phyloP scores from a whole-genome alignment of 2,329 filamentous ascomycete species.

The Fusarium metavorans region DNA sequence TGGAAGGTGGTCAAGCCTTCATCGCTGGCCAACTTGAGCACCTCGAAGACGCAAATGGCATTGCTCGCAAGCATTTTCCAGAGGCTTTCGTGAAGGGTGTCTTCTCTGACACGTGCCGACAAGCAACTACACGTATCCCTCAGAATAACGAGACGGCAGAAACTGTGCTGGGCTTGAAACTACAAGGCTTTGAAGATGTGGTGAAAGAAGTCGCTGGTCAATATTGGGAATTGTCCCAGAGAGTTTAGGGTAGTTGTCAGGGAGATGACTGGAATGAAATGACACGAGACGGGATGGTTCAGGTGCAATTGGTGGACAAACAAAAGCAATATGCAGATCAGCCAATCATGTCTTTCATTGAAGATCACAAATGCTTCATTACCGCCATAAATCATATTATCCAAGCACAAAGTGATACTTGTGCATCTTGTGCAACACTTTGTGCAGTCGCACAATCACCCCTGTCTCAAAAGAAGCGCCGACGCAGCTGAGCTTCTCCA shows the following conservation, averaged over 20 bases:
- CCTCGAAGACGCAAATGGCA: not conserved
- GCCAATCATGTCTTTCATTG: not conserved
- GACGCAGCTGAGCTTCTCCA: conserved; percentile 34
- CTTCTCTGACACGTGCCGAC: not conserved
- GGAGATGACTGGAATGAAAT: not conserved
- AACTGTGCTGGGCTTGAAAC: not conserved
- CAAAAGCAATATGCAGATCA: not conserved
- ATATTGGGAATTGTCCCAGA: conserved; percentile 1
- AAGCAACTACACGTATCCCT: not conserved
- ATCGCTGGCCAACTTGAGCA: not conserved
- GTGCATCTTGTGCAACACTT: not conserved
- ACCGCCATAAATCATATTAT: not conserved
- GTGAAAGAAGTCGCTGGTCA: conserved; percentile 1
- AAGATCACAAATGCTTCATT: not conserved
- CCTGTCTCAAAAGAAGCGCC: conserved; percentile 9
- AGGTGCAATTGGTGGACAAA: not conserved
- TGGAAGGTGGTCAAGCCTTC: not conserved
- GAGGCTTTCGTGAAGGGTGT: not conserved
- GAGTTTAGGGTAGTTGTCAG: not conserved
- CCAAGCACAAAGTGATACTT: not conserved
- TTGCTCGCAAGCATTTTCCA: not conserved
- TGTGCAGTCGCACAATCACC: conserved; percentile 2
- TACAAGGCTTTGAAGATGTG: not conserved
- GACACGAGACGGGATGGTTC: not conserved
- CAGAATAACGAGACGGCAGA: not conserved